Percentiles rank a stretch among this genome's conserved stretches.
These are phyloP conservation scores for Goffeauzyma gilvescens DNA, from an alignment of 768 basidiomycete genomes.

Conservation along the genomic window DNA sequence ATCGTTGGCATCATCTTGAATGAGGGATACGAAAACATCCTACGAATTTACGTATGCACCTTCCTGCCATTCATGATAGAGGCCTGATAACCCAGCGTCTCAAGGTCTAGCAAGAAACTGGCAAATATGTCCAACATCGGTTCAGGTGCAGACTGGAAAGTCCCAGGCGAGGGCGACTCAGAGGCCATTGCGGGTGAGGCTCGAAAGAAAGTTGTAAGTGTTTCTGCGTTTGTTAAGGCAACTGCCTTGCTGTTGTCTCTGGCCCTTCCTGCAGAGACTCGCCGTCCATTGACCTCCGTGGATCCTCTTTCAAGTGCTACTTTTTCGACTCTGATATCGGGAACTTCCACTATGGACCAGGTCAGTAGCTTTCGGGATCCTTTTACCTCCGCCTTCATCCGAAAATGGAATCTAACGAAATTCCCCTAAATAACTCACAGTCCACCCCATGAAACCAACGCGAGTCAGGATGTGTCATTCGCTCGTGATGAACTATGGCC, in stretches of 20 bases:
- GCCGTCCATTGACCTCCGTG: background rate
- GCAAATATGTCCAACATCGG: conserved; percentile 1
- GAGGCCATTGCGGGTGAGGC: conserved; percentile 53
- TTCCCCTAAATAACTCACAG: conserved; percentile 33
- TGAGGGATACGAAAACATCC: background rate
- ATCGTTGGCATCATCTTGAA: background rate
- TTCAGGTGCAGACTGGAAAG: background rate
- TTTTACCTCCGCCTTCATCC: background rate
- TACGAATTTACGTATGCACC: background rate
- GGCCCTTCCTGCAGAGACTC: conserved; percentile 2
- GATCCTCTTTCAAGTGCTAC: conserved; percentile 50
- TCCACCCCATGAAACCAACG: conserved; percentile 95
- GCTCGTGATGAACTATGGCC: conserved; percentile 95
- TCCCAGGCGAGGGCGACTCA: conserved; percentile 31
- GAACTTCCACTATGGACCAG: conserved; percentile 90
- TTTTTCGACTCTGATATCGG: conserved; percentile 99
- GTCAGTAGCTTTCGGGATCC: no score
- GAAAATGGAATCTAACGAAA: background rate
- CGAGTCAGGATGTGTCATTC: conserved; percentile 99
- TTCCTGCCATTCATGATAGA: no score
- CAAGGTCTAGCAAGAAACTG: background rate
- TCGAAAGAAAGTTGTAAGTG: conserved; percentile 72
- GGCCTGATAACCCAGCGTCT: background rate
- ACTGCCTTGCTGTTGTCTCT: no score
- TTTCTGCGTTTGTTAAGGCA: background rate